Evolutionary conservation across 371 early-diverging fungal genomes (phyloP).

Genomic region (Smittium mucronatum): DNA sequence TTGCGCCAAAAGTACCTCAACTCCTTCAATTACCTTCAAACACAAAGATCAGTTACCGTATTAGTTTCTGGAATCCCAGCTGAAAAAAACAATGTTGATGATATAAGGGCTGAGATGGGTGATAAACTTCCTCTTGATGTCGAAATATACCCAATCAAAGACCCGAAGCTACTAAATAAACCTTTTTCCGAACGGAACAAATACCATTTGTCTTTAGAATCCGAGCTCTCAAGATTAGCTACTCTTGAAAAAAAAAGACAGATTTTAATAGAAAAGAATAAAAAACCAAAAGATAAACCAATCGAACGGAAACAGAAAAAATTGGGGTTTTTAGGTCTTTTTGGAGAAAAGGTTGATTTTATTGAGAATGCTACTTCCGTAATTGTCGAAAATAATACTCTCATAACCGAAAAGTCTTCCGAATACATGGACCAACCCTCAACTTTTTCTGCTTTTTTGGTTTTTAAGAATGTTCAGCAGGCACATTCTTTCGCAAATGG

Average conservation of each 20-base stretch:
- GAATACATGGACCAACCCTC: constrained; percentile 10
- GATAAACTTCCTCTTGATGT: background rate
- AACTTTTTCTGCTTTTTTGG: constrained; percentile 60
- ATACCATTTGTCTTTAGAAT: background rate
- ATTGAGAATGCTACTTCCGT: constrained; percentile 42
- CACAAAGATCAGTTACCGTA: background rate
- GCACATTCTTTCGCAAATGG: constrained; percentile 70
- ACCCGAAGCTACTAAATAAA: background rate
- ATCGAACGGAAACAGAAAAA: background rate
- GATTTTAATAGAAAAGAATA: background rate
- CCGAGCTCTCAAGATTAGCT: background rate
- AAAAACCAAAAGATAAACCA: background rate
- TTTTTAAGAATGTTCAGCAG: constrained; percentile 61
- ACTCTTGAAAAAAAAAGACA: constrained; percentile 6
- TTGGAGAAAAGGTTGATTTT: constrained; percentile 45
- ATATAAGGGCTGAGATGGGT: background rate
- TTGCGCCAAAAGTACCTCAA: constrained; percentile 4
- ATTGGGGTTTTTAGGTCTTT: constrained; percentile 5
- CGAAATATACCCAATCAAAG: constrained; percentile 4
- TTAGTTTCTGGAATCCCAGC: constrained; percentile 10
- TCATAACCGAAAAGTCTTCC: constrained; percentile 30
- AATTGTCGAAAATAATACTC: constrained; percentile 40
- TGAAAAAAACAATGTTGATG: constrained; percentile 3
- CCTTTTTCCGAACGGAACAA: constrained; percentile 7
- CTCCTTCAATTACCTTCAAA: background rate